These are phyloP conservation scores for Lentinula boryana DNA, from an alignment of 768 basidiomycete species.

Conservation along the genomic window DNA sequence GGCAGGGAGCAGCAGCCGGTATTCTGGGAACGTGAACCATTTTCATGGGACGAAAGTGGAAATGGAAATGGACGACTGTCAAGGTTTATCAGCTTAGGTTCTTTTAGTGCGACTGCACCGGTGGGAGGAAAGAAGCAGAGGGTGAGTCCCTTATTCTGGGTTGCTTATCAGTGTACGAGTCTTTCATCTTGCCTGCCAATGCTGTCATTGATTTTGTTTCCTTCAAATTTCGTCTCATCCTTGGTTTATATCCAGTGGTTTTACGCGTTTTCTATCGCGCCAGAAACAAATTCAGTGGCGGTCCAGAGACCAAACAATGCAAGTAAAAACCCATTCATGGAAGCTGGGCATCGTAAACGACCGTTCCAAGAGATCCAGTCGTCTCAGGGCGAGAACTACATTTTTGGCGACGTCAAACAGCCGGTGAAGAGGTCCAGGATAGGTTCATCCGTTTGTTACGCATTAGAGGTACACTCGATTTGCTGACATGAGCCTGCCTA, in stretches of 20 bases:
- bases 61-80: constrained; percentile 51
- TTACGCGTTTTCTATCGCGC: constrained; percentile 88
- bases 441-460: constrained; percentile 29
- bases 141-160: constrained; percentile 37
- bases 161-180: background rate
- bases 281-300: constrained; percentile 33
- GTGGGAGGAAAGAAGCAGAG: constrained; percentile 73
- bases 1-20: constrained; percentile 45
- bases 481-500: background rate
- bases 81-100: constrained; percentile 81
- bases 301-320: constrained; percentile 50
- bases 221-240: constrained; percentile 2
- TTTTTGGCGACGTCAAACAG: constrained; percentile 59
- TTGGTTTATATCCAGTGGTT: constrained; percentile 64
- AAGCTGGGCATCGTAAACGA: constrained; percentile 46
- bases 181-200: background rate
- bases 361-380: constrained; percentile 28
- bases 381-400: constrained; percentile 55
- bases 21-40: constrained; percentile 97
- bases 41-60: constrained; percentile 67
- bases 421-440: constrained; percentile 51
- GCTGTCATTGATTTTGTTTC: background rate
- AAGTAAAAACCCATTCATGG: constrained; percentile 67
- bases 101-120: constrained; percentile 63
- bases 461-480: background rate